These are phyloP conservation scores for Syzygium syzygioides DNA, from an alignment of 441 rosid species.

Conservation along the genomic window DNA sequence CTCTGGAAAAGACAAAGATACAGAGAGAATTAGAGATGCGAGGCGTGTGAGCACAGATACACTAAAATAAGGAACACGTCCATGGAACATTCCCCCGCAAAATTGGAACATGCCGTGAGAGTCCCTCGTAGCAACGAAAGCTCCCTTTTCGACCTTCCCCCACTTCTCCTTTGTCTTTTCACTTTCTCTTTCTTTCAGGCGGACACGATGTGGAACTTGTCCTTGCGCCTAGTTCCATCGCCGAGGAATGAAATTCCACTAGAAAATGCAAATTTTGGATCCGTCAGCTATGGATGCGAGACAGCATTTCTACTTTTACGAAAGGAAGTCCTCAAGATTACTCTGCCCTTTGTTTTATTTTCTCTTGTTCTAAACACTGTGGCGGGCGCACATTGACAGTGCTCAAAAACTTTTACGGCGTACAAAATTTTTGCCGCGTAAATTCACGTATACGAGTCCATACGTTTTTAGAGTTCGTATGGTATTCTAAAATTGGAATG, in stretches of 20 bases:
- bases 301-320: not conserved
- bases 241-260: not conserved
- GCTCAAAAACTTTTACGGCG: not conserved
- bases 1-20: accelerated
- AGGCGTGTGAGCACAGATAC: too few species aligned
- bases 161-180: not conserved
- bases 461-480: not conserved
- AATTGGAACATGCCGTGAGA: too few species aligned
- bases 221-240: not conserved
- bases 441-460: not conserved
- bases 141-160: not conserved
- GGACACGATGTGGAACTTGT: not conserved
- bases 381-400: not conserved
- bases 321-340: not conserved
- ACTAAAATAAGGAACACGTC: too few species aligned
- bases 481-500: not conserved
- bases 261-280: not conserved
- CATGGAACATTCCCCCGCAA: too few species aligned
- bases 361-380: too few species aligned
- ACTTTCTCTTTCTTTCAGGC: not conserved
- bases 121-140: too few species aligned
- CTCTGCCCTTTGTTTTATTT: too few species aligned
- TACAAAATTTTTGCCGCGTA: not conserved
- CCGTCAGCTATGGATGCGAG: not conserved
- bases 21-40: accelerated